Evolutionary conservation across 352 stramenopile species (phyloP).

Genomic region (Globisporangium irregulare): DNA sequence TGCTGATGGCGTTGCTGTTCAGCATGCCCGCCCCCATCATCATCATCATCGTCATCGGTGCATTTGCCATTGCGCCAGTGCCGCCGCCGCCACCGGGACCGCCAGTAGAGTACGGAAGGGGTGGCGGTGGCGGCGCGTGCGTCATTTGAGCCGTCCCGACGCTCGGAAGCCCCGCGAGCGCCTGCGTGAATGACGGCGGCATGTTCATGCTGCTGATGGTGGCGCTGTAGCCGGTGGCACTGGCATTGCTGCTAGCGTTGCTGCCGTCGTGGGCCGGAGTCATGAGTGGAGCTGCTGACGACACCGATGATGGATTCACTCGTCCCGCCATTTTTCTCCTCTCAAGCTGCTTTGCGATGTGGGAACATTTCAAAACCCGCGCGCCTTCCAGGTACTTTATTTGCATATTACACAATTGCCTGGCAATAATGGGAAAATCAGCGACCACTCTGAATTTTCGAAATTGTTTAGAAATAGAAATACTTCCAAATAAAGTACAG

Average conservation of each 20-base stretch:
- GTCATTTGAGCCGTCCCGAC: neutral
- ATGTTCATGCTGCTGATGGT: neutral
- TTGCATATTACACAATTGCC: no score
- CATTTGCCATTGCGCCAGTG: neutral
- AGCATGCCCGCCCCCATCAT: neutral
- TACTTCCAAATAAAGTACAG: no score
- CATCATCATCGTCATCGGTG: neutral
- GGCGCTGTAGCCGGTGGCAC: neutral
- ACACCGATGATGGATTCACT: constrained; percentile 6
- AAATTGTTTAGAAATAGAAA: no score
- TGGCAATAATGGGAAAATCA: no score
- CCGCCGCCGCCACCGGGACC: no score
- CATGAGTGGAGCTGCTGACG: neutral
- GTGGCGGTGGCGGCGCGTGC: neutral
- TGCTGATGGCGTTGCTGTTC: neutral
- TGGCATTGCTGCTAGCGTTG: neutral
- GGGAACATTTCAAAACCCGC: constrained; percentile 12
- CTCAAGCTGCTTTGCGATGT: neutral
- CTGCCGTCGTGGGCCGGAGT: neutral
- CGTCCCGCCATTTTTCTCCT: constrained; percentile 7
- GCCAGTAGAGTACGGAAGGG: neutral
- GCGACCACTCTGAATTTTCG: no score
- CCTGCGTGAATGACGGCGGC: constrained; percentile 14
- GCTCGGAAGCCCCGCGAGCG: constrained; percentile 5
- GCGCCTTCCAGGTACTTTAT: no score